Evolutionary conservation across 441 rosid genomes (phyloP), one percentile per base, ranked within the genome.

Genomic region (Pelargonium citronellum): DNA sequence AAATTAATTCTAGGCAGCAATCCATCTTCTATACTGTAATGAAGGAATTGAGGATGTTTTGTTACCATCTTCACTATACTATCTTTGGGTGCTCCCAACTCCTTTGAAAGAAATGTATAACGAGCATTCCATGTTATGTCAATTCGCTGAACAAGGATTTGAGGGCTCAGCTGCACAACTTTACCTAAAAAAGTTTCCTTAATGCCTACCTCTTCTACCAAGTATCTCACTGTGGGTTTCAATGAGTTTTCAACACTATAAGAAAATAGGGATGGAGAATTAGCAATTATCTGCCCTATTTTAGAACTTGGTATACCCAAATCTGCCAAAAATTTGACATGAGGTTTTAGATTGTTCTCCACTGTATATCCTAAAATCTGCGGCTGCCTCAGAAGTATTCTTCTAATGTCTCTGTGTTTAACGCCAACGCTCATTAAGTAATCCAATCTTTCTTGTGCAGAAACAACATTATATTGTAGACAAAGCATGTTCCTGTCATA

Each of bases 131-230:
- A 94, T 9, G 96, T 85, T 63, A 91, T 79, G 39, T 94, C 97
- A 11, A 94, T 91, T 67, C 96, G 83, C 81, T 94, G 99, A 79
- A 91, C 87, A 69, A 94, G 88, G 81, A 94, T 89, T 77, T 91
- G 97, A 68, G 97, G 99, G 79, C 99, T 94, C 73, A 94, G 83
- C 75, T 86, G 93, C 83, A 94, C 94, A 43, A 94, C 97, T 79
- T 94, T 94, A 16, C 99, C 87, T 53, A 91, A 74, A 73, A 73
- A 85, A 67, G 83, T 84, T 74, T 88, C 95, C 34, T 87, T 80
- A 46, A 94, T 94, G 60, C 96, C 99, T 67, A 94, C 94, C 84
- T 90, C 97, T 80, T 94, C 96, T 19, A 94, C 86, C 83, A 94
- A 72, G 80, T 91, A 91, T 79, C 97, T 85, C 67, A 91, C 87